These are phyloP conservation scores for Pleurotus cornucopiae DNA, from an alignment of 768 basidiomycete species.

Conservation along the genomic window DNA sequence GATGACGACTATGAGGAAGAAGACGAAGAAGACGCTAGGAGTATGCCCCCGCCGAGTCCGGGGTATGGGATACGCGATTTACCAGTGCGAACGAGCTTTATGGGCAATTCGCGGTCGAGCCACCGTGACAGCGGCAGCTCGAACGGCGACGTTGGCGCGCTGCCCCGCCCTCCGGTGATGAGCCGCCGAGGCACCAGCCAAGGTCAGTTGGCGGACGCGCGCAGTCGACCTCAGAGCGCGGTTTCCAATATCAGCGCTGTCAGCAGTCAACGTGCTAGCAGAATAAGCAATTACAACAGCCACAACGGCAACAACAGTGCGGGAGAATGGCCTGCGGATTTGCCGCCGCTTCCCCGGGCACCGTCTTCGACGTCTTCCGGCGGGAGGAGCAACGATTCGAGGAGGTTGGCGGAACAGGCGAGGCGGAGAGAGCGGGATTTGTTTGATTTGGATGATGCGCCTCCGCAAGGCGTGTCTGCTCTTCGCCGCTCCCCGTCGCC, in stretches of 20 bases:
- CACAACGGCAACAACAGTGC: neutral
- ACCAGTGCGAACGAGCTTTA: slow-evolving; percentile 19
- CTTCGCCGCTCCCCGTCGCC: slow-evolving; percentile 28
- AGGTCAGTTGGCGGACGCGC: neutral
- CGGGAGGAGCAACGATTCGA: neutral
- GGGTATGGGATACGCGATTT: slow-evolving; percentile 44
- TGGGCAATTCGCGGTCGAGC: neutral
- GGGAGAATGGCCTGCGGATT: neutral
- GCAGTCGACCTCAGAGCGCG: neutral
- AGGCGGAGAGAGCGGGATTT: slow-evolving; percentile 1
- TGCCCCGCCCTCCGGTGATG: slow-evolving; percentile 8
- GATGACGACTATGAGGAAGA: slow-evolving; percentile 13
- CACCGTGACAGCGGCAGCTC: slow-evolving; percentile 11
- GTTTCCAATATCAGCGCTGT: neutral
- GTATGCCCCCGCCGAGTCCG: slow-evolving; percentile 26
- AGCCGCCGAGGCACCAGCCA: neutral
- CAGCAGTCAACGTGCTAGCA: neutral
- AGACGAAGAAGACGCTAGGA: slow-evolving; percentile 14
- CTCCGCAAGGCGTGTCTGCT: slow-evolving; percentile 21
- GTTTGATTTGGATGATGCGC: slow-evolving; percentile 29
- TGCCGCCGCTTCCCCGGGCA: slow-evolving; percentile 5
- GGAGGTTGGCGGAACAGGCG: neutral
- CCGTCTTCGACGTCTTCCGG: neutral
- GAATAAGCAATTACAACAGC: neutral
- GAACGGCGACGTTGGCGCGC: neutral